Conservation (phyloP, 768 basidiomycete species). For the Sporobolomyces phaffii region DNA sequence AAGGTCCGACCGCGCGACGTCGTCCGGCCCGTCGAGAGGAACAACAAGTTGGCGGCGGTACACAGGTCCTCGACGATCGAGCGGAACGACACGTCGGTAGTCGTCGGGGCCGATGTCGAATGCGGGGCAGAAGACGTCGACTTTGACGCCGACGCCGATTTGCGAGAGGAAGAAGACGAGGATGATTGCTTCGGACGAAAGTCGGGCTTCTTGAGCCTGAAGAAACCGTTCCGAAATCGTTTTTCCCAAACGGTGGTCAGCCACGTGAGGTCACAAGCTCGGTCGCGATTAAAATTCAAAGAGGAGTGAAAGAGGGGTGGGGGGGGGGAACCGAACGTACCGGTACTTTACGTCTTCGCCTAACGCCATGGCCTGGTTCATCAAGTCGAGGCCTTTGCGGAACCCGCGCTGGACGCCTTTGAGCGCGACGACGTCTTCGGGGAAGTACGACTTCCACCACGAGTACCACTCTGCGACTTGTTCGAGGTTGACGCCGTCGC, state of each 20-base stretch:
- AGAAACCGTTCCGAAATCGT: not conserved
- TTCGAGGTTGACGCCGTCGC: constrained; percentile 76
- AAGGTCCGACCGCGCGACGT: constrained; percentile 56
- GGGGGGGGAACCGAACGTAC: not conserved
- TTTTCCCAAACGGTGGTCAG: too few species aligned
- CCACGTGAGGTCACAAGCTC: too few species aligned
- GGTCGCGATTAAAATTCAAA: too few species aligned
- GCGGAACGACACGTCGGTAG: constrained; percentile 76
- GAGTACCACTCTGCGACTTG: constrained; percentile 79
- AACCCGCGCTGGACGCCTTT: constrained; percentile 71
- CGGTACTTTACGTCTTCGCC: constrained; percentile 61
- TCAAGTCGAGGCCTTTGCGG: constrained; percentile 77
- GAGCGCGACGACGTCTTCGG: constrained; percentile 62
- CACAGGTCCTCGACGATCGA: constrained; percentile 87
- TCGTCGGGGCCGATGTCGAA: constrained; percentile 13
- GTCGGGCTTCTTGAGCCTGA: constrained; percentile 34
- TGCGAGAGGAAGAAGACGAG: constrained; percentile 43
- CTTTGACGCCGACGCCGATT: constrained; percentile 46
- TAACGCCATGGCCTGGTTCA: constrained; percentile 87
- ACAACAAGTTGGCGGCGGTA: constrained; percentile 74
- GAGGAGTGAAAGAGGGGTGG: not conserved
- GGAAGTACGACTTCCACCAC: constrained; percentile 77
- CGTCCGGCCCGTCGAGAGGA: constrained; percentile 77
- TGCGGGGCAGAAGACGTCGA: constrained; percentile 1
- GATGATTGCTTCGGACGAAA: constrained; percentile 17